A percentile compares a stretch with the other conserved stretches of the same genome.
These are phyloP conservation scores for Rhodotorula kratochvilovae DNA, from an alignment of 768 basidiomycete species.

Conservation along the genomic window DNA sequence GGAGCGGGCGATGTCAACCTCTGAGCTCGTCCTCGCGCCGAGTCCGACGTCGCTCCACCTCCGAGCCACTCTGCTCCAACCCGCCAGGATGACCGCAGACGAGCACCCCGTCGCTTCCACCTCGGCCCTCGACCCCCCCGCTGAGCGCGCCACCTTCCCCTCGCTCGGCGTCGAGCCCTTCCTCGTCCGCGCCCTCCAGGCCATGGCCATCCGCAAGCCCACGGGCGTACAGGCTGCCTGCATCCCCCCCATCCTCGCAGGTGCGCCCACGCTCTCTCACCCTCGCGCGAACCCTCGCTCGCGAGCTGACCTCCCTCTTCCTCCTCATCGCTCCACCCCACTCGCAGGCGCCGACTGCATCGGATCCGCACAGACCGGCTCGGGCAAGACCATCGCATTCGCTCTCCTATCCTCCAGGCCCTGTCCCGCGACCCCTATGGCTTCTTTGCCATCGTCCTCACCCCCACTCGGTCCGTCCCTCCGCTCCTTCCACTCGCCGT, in stretches of 20 bases:
- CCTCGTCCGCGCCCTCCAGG: constrained; percentile 62
- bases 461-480: constrained; percentile 75
- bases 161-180: constrained; percentile 50
- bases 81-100: not conserved
- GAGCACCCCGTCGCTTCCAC: no score
- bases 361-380: constrained; percentile 95
- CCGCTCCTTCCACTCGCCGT: constrained; percentile 4
- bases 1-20: not conserved
- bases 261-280: constrained; percentile 49
- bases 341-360: constrained; percentile 86
- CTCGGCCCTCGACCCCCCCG: not conserved
- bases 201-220: constrained; percentile 79
- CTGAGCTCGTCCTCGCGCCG: not conserved
- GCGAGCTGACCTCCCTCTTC: not conserved
- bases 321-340: not conserved
- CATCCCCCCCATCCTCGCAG: constrained; percentile 76
- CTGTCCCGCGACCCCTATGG: constrained; percentile 87
- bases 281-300: not conserved
- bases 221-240: constrained; percentile 87
- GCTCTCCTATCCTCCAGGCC: constrained; percentile 85
- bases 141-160: constrained; percentile 43
- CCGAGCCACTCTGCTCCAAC: no score
- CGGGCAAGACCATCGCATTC: constrained; percentile 96
- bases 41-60: not conserved
- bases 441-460: constrained; percentile 85